Percentiles rank a stretch among this genome's conserved stretches.
These are phyloP conservation scores for Colletotrichum salicis DNA, from an alignment of 2,329 filamentous ascomycete species.

Conservation along the genomic window DNA sequence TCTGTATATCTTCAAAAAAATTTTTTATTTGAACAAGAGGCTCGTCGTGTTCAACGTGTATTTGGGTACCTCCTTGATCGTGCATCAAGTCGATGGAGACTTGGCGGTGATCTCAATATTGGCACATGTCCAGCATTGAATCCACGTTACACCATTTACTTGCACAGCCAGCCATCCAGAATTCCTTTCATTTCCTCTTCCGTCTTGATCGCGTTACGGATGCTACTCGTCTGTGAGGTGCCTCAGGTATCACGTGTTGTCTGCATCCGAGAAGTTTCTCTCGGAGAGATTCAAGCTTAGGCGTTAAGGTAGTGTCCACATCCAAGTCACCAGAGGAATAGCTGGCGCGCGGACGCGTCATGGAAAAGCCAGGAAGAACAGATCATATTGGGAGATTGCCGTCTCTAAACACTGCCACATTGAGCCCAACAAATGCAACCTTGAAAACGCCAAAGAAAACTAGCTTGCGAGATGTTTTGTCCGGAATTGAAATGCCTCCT, in stretches of 20 bases:
- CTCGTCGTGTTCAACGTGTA: no score
- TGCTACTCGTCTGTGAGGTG: not conserved
- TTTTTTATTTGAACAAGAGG: no score
- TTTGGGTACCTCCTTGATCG: not conserved
- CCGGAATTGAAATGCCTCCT: conserved; percentile 12
- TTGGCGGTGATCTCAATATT: conserved; percentile 20
- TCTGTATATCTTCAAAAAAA: no score
- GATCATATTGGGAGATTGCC: conserved; percentile 23
- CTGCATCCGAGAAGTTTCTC: not conserved
- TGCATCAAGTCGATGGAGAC: conserved; percentile 19
- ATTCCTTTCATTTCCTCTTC: not conserved
- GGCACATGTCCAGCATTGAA: not conserved
- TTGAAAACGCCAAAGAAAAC: conserved; percentile 14
- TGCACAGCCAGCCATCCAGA: not conserved
- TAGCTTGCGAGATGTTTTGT: conserved; percentile 3
- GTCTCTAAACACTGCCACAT: conserved; percentile 26
- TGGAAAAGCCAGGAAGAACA: conserved; percentile 11
- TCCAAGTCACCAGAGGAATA: not conserved
- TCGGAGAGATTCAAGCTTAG: not conserved
- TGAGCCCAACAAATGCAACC: conserved; percentile 25
- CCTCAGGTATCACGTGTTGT: not conserved
- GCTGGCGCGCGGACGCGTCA: conserved; percentile 19
- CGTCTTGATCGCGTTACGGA: no score
- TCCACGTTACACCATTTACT: not conserved
- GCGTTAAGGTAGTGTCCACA: not conserved